Percentiles rank a stretch among this genome's conserved stretches.
phyloP scores from a whole-genome alignment of 148 eudicot genomes.

The Amaranthus palmeri region DNA sequence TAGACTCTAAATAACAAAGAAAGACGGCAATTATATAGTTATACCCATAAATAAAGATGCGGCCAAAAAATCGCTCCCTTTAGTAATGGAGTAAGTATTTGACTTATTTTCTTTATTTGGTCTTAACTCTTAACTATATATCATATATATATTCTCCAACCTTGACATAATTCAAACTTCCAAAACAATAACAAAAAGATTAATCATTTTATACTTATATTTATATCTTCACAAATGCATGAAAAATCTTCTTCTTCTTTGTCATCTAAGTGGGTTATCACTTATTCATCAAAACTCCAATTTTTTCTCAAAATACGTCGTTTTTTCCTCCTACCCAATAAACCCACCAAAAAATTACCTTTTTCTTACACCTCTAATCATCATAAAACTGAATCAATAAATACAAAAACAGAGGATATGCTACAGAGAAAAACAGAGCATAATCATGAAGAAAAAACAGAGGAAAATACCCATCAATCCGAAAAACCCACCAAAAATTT shows the following conservation, averaged over 20 bases:
- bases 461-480: conserved; percentile 11
- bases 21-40: too few relatives aligned
- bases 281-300: conserved; percentile 20
- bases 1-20: too few relatives aligned
- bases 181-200: not conserved
- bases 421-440: too few relatives aligned
- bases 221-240: conserved; percentile 1
- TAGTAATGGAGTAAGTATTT: too few relatives aligned
- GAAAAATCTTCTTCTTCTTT: conserved; percentile 10
- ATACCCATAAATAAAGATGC: too few relatives aligned
- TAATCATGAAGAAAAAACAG: too few relatives aligned
- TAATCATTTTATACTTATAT: not conserved
- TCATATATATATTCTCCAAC: conserved; percentile 11
- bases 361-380: not conserved
- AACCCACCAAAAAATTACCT: conserved; percentile 18
- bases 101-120: not conserved
- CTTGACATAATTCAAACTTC: conserved; percentile 18
- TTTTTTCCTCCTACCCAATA: conserved; percentile 29
- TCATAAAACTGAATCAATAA: not conserved
- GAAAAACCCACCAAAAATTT: conserved; percentile 22
- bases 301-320: conserved; percentile 44
- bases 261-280: conserved; percentile 7
- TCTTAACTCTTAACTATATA: not conserved
- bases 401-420: not conserved
- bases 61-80: too few relatives aligned